phyloP scores from a whole-genome alignment of 441 rosid species.

The Eugenia klotzschiana region DNA sequence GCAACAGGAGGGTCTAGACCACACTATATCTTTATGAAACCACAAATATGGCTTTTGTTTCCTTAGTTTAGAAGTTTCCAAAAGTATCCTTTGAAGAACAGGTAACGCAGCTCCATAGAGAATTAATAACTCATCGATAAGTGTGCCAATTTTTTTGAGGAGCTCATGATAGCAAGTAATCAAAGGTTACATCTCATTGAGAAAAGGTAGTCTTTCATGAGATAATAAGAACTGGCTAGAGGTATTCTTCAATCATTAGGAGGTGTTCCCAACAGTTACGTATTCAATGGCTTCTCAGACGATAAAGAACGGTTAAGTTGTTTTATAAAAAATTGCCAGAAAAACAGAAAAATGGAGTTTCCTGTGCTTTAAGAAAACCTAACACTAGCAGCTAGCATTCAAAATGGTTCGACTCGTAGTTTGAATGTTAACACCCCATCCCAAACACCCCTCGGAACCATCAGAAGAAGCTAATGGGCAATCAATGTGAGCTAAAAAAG shows the following conservation, averaged over 20 bases:
- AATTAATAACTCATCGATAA: background rate
- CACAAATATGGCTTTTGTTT: background rate
- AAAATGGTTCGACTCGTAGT: background rate
- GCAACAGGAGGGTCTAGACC: background rate
- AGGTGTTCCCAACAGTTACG: background rate
- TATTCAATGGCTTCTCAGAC: background rate
- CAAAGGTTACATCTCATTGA: background rate
- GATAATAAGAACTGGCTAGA: background rate
- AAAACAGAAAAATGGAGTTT: background rate
- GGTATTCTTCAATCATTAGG: background rate
- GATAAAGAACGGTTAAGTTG: background rate
- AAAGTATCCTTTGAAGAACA: background rate
- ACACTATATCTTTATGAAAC: background rate
- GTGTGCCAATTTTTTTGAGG: background rate
- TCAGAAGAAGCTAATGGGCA: background rate
- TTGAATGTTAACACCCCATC: background rate
- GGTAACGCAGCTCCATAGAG: background rate
- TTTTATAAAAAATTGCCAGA: background rate
- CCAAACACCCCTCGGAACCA: background rate
- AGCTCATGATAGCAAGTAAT: background rate
- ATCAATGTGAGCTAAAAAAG: background rate
- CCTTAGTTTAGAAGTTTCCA: background rate
- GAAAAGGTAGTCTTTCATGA: background rate
- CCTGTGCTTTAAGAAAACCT: background rate
- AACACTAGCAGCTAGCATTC: background rate